Evolutionary conservation across 257 asterid species (phyloP), one percentile per base, ranked within the genome.

Genomic region (Forsythia suspensa): DNA sequence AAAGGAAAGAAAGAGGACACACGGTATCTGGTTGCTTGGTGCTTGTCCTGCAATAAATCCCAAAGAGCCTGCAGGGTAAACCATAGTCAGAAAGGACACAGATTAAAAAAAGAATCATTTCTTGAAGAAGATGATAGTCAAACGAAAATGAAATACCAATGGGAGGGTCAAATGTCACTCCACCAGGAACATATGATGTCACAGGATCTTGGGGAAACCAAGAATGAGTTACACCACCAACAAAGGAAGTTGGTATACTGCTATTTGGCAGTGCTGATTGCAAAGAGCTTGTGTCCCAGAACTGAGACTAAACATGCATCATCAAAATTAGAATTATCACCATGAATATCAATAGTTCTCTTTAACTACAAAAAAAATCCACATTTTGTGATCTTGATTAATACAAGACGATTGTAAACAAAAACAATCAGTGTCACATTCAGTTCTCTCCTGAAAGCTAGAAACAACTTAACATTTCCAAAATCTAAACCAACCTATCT

Each of bases 281-380:
- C 94, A 92, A 82, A 59, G 96, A 88, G 86, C 90, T 85, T 92
- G 88, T 85, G 82, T 91, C 91, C 94, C 97, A 92, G 77, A 91
- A 90, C 85, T 92, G 89, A 52, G 81, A 57, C 82, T 79, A 65
- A 63, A 46, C 11, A 42, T 29, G 70, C 18, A 76, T 57, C 73
- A 73, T 24, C 37, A 18, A 70, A 74, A 72, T 70, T 55, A 78
- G 80, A 74, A 52, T n/a, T 36, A 46, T 39, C 20, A 20, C 10
- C 21, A 29, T 15, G 57, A 44, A 43, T 72, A 72, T 72, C 63
- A 11, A 24, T 21, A 12, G 21, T 6, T 24, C 20, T n/a, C 34
- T 24, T 3, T 44, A 43, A 21, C 59, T 41, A 42, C 38, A 41
- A 21, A 9, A 29, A 16, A n/a, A 1, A 3, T 71, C 16, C 59